Conservation (phyloP, 805 yeast species). For the Metschnikowia colocasiae region DNA sequence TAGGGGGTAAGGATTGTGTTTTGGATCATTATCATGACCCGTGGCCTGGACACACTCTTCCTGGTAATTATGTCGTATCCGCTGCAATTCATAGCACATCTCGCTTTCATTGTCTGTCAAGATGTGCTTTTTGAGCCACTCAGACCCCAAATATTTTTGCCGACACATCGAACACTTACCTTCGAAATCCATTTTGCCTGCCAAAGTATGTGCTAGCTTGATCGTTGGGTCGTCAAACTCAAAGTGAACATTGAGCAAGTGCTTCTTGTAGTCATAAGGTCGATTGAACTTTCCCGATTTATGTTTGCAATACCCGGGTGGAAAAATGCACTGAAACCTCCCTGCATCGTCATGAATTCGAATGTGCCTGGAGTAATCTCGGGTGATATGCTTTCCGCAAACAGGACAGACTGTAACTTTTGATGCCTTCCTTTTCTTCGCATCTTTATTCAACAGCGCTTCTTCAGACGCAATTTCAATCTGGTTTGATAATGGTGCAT, state of each 20-base stretch:
- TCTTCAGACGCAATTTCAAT: neutral
- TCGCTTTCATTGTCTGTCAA: slow-evolving; percentile 20
- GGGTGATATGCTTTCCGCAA: slow-evolving; percentile 39
- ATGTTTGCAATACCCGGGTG: slow-evolving; percentile 38
- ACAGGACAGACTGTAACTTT: slow-evolving; percentile 39
- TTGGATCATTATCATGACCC: neutral
- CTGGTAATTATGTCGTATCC: slow-evolving; percentile 4
- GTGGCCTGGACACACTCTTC: slow-evolving; percentile 1
- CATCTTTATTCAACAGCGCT: neutral
- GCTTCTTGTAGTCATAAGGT: slow-evolving; percentile 46
- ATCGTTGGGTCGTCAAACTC: slow-evolving; percentile 40
- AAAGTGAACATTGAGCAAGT: slow-evolving; percentile 41
- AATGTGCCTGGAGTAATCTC: slow-evolving; percentile 42
- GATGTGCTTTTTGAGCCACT: slow-evolving; percentile 57
- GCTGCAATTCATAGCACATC: slow-evolving; percentile 8
- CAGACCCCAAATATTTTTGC: slow-evolving; percentile 42
- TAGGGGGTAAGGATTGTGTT: neutral
- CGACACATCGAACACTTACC: slow-evolving; percentile 50
- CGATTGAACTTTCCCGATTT: slow-evolving; percentile 42
- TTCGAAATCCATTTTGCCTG: slow-evolving; percentile 36
- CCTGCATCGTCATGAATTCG: slow-evolving; percentile 43
- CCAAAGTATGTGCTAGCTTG: slow-evolving; percentile 36
- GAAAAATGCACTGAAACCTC: slow-evolving; percentile 41
- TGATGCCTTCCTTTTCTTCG: slow-evolving; percentile 26
- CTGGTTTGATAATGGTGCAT: neutral